Evolutionary conservation across 2,329 filamentous ascomycete genomes (phyloP).

Genomic region (Fusarium veterinarium): DNA sequence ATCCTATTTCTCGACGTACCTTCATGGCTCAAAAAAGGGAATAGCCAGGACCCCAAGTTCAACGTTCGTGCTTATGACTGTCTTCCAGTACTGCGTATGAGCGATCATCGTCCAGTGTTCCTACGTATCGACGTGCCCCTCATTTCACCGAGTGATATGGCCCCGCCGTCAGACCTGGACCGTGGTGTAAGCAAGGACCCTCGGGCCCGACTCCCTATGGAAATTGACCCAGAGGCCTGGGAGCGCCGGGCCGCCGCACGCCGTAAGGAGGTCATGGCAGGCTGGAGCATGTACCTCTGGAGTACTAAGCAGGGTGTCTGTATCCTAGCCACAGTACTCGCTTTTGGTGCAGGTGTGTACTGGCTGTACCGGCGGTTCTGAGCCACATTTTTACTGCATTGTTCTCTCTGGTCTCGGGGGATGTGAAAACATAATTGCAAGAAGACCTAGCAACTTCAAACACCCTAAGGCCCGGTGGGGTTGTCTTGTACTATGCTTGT

Average conservation of each 20-base stretch:
- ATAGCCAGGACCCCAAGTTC: constrained; percentile 47
- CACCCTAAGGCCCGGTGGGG: not conserved
- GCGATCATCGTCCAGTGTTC: constrained; percentile 88
- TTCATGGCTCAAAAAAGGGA: constrained; percentile 57
- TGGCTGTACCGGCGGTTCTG: constrained; percentile 49
- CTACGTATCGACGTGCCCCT: constrained; percentile 76
- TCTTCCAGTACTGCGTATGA: constrained; percentile 82
- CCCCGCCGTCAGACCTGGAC: constrained; percentile 45
- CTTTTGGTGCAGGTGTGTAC: constrained; percentile 58
- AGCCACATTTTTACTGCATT: not conserved
- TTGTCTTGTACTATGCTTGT: not conserved
- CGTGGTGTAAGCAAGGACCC: constrained; percentile 52
- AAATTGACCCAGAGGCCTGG: constrained; percentile 67
- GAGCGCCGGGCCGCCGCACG: constrained; percentile 60
- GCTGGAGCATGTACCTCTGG: constrained; percentile 67
- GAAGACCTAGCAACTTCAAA: not conserved
- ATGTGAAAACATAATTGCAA: not conserved
- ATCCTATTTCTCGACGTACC: constrained; percentile 80
- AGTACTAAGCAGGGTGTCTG: constrained; percentile 63
- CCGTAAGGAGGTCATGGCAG: constrained; percentile 59
- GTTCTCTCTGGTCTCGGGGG: not conserved
- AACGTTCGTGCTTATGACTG: constrained; percentile 76
- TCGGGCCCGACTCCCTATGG: constrained; percentile 59
- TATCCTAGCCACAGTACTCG: constrained; percentile 57
- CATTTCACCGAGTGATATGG: constrained; percentile 55